Base-by-base conservation (phyloP, 2,329 filamentous ascomycete genomes). In the Myrmaecium sp. region DNA sequence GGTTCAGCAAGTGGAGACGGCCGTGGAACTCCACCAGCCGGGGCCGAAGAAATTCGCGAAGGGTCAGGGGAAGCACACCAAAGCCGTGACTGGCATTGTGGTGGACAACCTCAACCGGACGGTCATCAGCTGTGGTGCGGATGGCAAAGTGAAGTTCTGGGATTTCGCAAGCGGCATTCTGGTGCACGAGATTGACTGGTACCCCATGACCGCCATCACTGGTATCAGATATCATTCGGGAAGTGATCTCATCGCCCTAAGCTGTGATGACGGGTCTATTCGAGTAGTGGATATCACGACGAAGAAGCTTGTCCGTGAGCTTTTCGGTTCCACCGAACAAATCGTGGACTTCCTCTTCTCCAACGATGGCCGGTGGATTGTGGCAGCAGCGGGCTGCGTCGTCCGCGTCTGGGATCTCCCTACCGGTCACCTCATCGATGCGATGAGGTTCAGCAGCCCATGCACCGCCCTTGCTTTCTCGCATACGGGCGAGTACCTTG, bases 101-200 rank as follows among this genome's bases (percentile, higher is more conserved):
- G 71, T 95, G 10, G 86, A 98, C 54, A 74, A 72, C n/a, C 63
- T 95, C 49, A 94, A 94, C 52, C 79, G 75, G 36, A 70, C 66
- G 11, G 63, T 95, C 26, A 71, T 94, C 22, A 92, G 83, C 33
- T 92, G 83, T 46, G 77, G 81, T 2, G 56, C 83, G 9, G 89
- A 98, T 49, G 89, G 89, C 17, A 92, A 77, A 50, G 66, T 95
- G 41, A 95, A 94, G 58, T 95, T 98, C 47, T 98, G 91, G 91
- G 80, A 92, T 37, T 92, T 98, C 36, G 53, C 72, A n/a, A 81
- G 78, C 0, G 89, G 86, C 5, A 66, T 70, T 23, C 62, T 95
- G 3, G 46, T 79, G 7, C 68, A 86, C 34, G 74, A 94, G 43
- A 70, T 95, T 27, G 73, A 84, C 47, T 92, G 83, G 77, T 69